Conservation (phyloP, 805 yeast species). For the Saccharomycopsis sp. region DNA sequence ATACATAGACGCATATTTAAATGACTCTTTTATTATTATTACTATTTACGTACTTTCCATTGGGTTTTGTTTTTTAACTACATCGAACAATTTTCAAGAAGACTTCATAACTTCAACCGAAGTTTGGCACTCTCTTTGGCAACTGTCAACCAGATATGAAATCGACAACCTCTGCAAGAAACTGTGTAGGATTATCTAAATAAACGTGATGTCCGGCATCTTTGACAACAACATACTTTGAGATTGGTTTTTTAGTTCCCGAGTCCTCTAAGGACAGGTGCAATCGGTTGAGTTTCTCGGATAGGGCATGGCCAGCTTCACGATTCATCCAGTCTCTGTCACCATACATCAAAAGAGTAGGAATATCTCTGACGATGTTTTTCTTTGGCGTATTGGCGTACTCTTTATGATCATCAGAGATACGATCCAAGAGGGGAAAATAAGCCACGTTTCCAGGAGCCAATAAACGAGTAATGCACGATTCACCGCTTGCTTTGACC, state of each 20-base stretch:
- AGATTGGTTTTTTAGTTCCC: constrained; percentile 22
- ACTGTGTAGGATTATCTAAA: constrained; percentile 52
- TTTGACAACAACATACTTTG: constrained; percentile 38
- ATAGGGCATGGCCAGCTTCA: constrained; percentile 41
- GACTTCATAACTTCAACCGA: neutral
- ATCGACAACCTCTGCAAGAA: constrained; percentile 34
- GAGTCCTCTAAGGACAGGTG: constrained; percentile 33
- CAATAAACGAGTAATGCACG: constrained; percentile 51
- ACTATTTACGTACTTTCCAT: neutral
- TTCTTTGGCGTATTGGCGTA: constrained; percentile 54
- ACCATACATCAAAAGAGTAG: constrained; percentile 58
- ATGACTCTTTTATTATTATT: neutral
- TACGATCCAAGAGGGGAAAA: constrained; percentile 49
- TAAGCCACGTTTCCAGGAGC: constrained; percentile 54
- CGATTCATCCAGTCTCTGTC: constrained; percentile 68
- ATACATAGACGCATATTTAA: neutral
- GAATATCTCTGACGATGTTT: constrained; percentile 34
- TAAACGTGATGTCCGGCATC: constrained; percentile 77
- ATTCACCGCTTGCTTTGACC: constrained; percentile 58
- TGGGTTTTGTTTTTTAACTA: neutral
- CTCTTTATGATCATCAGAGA: constrained; percentile 40
- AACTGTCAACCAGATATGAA: constrained; percentile 2
- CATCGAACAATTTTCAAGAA: neutral
- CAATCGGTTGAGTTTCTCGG: constrained; percentile 38
- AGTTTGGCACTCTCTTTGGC: neutral